These are phyloP conservation scores for Trametes coccinea DNA, from an alignment of 768 basidiomycete species.

Conservation along the genomic window DNA sequence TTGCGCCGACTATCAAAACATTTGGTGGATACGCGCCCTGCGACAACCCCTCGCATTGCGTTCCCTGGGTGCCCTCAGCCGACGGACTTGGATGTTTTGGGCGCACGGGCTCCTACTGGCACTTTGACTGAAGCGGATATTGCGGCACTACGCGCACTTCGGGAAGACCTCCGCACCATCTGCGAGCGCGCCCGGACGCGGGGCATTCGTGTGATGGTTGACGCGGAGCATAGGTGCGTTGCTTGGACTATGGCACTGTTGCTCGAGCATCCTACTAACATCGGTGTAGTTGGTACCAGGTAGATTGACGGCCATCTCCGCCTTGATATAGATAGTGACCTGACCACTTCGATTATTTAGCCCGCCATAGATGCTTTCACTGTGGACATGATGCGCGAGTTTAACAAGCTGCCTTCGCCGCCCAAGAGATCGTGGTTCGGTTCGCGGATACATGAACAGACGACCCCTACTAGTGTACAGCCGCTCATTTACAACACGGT, in stretches of 20 bases:
- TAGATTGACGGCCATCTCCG: constrained; percentile 8
- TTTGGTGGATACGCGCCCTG: constrained; percentile 47
- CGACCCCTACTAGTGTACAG: constrained; percentile 36
- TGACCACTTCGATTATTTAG: constrained; percentile 31
- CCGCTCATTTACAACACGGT: constrained; percentile 84
- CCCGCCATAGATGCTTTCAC: constrained; percentile 85
- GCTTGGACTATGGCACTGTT: background rate
- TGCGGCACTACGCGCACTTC: constrained; percentile 57
- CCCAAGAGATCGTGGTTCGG: constrained; percentile 19
- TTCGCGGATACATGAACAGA: background rate
- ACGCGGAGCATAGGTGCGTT: constrained; percentile 80
- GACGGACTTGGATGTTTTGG: constrained; percentile 59
- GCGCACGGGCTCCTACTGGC: constrained; percentile 18
- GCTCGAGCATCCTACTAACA: background rate
- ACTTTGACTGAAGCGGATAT: constrained; percentile 58
- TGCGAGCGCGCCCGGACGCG: constrained; percentile 61
- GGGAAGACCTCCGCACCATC: constrained; percentile 61
- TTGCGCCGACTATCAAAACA: constrained; percentile 63
- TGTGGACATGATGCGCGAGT: constrained; percentile 71
- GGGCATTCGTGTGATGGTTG: constrained; percentile 72
- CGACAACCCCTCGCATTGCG: constrained; percentile 39
- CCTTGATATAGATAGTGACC: background rate
- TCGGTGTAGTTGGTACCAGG: constrained; percentile 40
- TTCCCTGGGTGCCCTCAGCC: constrained; percentile 71
- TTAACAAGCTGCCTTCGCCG: constrained; percentile 51